phyloP scores from a whole-genome alignment of 345 rosid species.

The Atalantia buxifolia region DNA sequence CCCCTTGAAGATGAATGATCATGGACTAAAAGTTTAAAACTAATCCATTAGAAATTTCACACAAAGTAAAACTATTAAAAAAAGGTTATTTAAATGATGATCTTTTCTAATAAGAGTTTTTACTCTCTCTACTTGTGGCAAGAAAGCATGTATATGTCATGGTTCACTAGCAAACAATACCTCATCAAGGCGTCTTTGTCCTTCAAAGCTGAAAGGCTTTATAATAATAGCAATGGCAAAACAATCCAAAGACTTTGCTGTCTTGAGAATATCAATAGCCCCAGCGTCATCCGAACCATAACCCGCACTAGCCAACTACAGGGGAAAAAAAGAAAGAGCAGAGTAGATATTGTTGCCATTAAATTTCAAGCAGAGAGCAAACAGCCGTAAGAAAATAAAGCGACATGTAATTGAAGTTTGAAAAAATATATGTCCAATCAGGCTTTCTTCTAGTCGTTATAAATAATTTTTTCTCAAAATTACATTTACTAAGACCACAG shows the following conservation, averaged over 20 bases:
- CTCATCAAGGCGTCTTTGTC: slow-evolving; percentile 80
- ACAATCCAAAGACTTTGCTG: slow-evolving; percentile 45
- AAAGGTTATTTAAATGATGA: background rate
- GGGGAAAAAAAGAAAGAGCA: background rate
- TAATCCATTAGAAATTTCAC: background rate
- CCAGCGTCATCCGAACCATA: slow-evolving; percentile 62
- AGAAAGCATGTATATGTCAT: background rate
- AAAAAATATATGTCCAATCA: background rate
- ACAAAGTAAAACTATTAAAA: background rate
- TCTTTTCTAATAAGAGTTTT: background rate
- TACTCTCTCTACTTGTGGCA: background rate
- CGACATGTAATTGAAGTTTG: too few relatives aligned
- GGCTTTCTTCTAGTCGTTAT: background rate
- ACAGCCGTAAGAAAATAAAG: background rate
- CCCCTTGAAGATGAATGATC: too few relatives aligned
- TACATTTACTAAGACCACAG: background rate
- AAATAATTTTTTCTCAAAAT: background rate
- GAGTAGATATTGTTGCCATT: slow-evolving; percentile 11
- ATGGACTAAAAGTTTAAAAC: background rate
- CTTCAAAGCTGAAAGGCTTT: slow-evolving; percentile 95
- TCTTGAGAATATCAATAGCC: slow-evolving; percentile 62
- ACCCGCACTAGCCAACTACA: slow-evolving; percentile 79
- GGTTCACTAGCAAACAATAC: slow-evolving; percentile 30
- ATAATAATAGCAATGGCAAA: slow-evolving; percentile 64
- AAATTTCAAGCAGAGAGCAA: background rate